A percentile compares a stretch with the other conserved stretches of the same genome.
These are phyloP conservation scores for Takashimella koratensis DNA, from an alignment of 1,284 basidiomycete species.

Conservation along the genomic window DNA sequence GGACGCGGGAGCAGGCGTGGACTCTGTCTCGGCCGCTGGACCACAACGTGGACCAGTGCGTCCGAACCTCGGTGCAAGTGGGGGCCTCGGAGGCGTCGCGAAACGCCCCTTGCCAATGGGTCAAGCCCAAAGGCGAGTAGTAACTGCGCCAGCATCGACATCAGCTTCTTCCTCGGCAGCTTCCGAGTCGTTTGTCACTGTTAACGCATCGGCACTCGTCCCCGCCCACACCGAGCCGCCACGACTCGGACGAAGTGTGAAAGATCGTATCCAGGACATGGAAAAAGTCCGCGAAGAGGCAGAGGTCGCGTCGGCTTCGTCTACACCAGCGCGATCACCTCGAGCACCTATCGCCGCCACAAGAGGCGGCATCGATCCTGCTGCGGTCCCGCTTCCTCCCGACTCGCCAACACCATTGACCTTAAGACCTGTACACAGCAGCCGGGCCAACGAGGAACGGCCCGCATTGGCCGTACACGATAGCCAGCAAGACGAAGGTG, in stretches of 20 bases:
- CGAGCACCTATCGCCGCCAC: not conserved
- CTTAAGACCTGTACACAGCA: too few species aligned
- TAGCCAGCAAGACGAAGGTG: too few species aligned
- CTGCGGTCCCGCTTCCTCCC: slow-evolving; percentile 3
- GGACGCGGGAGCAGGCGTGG: not conserved
- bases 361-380: not conserved
- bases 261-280: slow-evolving; percentile 12
- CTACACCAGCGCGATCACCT: not conserved
- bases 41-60: slow-evolving; percentile 8
- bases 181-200: not conserved
- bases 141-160: slow-evolving; percentile 22
- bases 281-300: slow-evolving; percentile 8
- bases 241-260: slow-evolving; percentile 3
- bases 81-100: not conserved
- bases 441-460: too few species aligned
- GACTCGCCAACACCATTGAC: slow-evolving; percentile 10
- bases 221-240: not conserved
- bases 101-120: slow-evolving; percentile 16
- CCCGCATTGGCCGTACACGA: too few species aligned
- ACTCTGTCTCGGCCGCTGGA: not conserved
- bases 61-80: slow-evolving; percentile 1
- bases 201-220: not conserved
- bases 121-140: slow-evolving; percentile 28
- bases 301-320: not conserved
- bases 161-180: not conserved